A percentile compares a stretch with the other conserved stretches of the same genome.
These are phyloP conservation scores for Zancudomyces culisetae DNA, from an alignment of 371 early-diverging fungal species.

Conservation along the genomic window DNA sequence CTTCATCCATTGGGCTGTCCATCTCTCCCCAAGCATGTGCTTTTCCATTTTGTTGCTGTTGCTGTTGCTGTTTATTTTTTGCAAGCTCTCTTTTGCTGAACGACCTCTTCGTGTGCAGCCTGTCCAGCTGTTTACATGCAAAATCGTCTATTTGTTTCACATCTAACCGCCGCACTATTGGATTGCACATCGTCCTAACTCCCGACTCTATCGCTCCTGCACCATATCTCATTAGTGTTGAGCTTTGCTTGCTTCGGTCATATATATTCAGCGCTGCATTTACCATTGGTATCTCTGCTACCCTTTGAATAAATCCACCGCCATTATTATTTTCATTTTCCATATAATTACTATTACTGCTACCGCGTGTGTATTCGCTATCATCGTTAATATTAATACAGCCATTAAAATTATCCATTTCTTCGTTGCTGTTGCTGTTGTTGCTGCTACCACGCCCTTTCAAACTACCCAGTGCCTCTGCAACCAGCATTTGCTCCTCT, in stretches of 20 bases:
- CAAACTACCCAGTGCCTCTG: not conserved
- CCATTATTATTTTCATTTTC: too few species aligned
- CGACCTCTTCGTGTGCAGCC: conserved; percentile 22
- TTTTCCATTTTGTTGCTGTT: not conserved
- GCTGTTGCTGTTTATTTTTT: too few species aligned
- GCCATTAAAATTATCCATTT: too few species aligned
- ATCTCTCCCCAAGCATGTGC: too few species aligned
- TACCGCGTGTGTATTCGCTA: too few species aligned
- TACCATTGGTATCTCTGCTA: conserved; percentile 61
- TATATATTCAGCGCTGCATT: conserved; percentile 54
- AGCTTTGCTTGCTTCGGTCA: conserved; percentile 50
- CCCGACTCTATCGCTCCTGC: conserved; percentile 63
- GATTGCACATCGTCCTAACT: conserved; percentile 39
- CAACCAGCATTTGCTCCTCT: not conserved
- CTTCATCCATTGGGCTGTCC: not conserved
- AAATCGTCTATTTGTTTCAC: conserved; percentile 48
- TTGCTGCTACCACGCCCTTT: not conserved
- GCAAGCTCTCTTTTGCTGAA: too few species aligned
- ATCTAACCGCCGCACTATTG: conserved; percentile 40
- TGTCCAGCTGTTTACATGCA: conserved; percentile 54
- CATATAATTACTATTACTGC: too few species aligned
- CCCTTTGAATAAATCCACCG: conserved; percentile 50
- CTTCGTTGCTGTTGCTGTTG: too few species aligned
- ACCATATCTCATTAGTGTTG: conserved; percentile 43
- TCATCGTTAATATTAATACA: too few species aligned